Evolutionary conservation across 805 yeast genomes (phyloP), one percentile per base, ranked within the genome.

Genomic region (Saccharomycopsis vini): DNA sequence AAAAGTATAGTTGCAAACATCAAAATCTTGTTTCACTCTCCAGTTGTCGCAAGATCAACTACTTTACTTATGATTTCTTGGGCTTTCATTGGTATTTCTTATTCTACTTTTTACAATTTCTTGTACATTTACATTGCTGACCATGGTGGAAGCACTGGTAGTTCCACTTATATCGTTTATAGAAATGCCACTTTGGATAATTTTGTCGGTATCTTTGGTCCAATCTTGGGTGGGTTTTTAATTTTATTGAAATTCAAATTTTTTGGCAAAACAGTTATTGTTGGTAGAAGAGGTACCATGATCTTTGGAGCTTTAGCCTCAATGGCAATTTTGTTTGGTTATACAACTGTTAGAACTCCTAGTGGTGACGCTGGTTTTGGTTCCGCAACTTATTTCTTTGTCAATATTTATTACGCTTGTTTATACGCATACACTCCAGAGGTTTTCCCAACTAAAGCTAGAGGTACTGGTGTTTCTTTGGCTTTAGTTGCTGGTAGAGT

Each of bases 351-450:
- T 15, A 67, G 68, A 52, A 67, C 76, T 1, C 60, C 71, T 35
- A 63, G 69, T 5, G 75, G 72, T 62, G 75, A 74, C 52, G 73
- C 76, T 43, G 73, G 64, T 9, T 57, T 68, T 26, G 56, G 65
- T 15, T 61, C 68, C 10, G 66, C 67, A 30, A 71, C 80, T 18
- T 75, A 72, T 47, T 58, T 69, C 55, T 63, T 65, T 45, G 53
- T 69, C 46, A 64, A 68, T 57, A 63, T 76, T 44, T 73, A 73
- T 54, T 77, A 74, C 56, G 81, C 77, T 3, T 71, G 73, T 19
- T 59, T 79, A 18, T 79, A 76, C 53, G 84, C 83, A 3, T 77
- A 75, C 55, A 77, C 83, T 2, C 85, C 84, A 0, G 83, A 79
- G 54, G 72, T 75, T 21, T 69, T 79, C 57, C 79, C 79, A 32